Evolutionary conservation across 768 basidiomycete species (phyloP), one percentile per base, ranked within the genome.

Genomic region (Neoboletus brunneissimus): DNA sequence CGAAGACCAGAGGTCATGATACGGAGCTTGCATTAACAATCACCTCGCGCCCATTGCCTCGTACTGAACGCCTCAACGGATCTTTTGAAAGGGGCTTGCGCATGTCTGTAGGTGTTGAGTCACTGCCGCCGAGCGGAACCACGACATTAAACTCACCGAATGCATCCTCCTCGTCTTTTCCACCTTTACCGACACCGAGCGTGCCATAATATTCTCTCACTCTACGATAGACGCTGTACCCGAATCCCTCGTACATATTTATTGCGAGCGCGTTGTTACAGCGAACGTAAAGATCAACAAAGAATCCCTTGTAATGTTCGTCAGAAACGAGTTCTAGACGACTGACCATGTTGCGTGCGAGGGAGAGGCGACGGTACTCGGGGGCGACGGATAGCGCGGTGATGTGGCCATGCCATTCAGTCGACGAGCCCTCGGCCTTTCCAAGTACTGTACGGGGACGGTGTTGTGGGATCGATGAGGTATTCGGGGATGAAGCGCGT

Each of bases 381-480:
- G 97, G 97, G 0, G 94, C 90, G 53, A 99, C 94, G 6, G 94
- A 93, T 48, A 99, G 77, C 0, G 95, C 95, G 0, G 96, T 98
- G 65, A 98, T 87, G 67, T 98, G 97, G 0, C 94, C 96, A 65
- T 94, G 93, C 85, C 89, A 93, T 65, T 95, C 94, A 1, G 72
- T 55, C 0, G 78, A 76, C 6, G 71, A 59, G 2, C 94, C 94
- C 72, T 97, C 94, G 1, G 94, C 92, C 66, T 98, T 99, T 25
- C 94, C 94, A 49, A 99, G 79, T 63, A 98, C 97, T 98, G 64
- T 41, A 35, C 20, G 38, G 51, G 23, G 48, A 54, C 4, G 45
- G 55, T 38, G 35, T 34, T 35, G 54, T 48, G 34, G 18, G 54
- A 54, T 56, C 25, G 53, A 46, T 43, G 57, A 58, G 54, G 56